Evolutionary conservation across 23 red algal genomes (phyloP).

Genomic region (Gracilaria domingensis): DNA sequence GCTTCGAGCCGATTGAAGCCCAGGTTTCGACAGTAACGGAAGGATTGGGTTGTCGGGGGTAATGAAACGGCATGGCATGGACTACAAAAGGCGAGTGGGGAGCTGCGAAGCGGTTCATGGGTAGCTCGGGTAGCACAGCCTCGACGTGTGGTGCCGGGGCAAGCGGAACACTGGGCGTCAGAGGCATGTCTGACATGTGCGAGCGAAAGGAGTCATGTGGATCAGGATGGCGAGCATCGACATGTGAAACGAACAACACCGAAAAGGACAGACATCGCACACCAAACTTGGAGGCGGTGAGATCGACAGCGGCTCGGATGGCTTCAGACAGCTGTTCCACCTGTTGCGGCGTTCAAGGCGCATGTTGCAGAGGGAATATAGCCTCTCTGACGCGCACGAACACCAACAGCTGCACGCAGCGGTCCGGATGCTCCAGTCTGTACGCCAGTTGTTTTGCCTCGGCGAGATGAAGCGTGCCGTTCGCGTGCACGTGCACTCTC

Average conservation of each 20-base stretch:
- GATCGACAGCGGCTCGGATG: constrained; percentile 20
- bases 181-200: background rate
- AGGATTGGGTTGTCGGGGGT: background rate
- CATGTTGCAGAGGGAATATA: background rate
- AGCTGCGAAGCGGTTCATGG: background rate
- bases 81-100: background rate
- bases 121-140: constrained; percentile 1
- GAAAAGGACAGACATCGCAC: constrained; percentile 22
- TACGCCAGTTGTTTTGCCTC: constrained; percentile 62
- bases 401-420: constrained; percentile 32
- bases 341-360: background rate
- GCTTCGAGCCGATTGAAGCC: too few relatives aligned
- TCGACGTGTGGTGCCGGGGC: background rate
- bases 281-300: constrained; percentile 40
- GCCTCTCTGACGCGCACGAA: constrained; percentile 9
- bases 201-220: background rate
- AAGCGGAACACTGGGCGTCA: background rate
- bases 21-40: too few relatives aligned
- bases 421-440: constrained; percentile 39
- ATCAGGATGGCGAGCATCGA: background rate
- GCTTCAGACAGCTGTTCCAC: constrained; percentile 34
- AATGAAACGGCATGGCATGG: background rate
- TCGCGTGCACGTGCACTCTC: constrained; percentile 9
- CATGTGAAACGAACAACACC: background rate
- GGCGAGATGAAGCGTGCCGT: constrained; percentile 8